These are phyloP conservation scores for Metschnikowia colocasiae DNA, from an alignment of 805 yeast species.

Conservation along the genomic window DNA sequence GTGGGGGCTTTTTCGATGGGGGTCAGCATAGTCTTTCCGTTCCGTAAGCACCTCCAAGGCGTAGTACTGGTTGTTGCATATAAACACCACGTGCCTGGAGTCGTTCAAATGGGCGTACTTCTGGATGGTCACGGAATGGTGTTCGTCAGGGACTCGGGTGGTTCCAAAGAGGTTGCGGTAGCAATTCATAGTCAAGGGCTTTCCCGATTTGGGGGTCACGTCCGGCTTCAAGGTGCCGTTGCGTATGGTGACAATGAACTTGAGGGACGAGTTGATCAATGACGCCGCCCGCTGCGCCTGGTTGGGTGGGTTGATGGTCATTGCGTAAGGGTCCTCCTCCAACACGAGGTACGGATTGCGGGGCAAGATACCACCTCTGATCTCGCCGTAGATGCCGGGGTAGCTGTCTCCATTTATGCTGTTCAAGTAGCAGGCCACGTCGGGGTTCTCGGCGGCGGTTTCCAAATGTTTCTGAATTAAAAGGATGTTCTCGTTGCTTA, in stretches of 20 bases:
- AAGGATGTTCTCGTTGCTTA: slow-evolving; percentile 38
- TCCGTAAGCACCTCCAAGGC: slow-evolving; percentile 44
- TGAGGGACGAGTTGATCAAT: slow-evolving; percentile 59
- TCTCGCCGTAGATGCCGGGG: slow-evolving; percentile 59
- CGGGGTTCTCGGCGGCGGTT: slow-evolving; percentile 37
- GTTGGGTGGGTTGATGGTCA: slow-evolving; percentile 52
- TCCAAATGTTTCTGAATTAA: slow-evolving; percentile 53
- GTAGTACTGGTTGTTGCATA: slow-evolving; percentile 51
- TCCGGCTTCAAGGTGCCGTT: slow-evolving; percentile 55
- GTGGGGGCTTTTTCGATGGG: slow-evolving; percentile 18
- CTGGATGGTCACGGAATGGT: slow-evolving; percentile 38
- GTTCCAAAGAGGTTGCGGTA: slow-evolving; percentile 67
- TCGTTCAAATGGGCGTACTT: slow-evolving; percentile 28
- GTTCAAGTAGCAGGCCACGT: slow-evolving; percentile 50
- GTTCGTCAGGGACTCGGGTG: slow-evolving; percentile 45
- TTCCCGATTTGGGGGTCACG: slow-evolving; percentile 45
- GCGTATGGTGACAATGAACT: slow-evolving; percentile 60
- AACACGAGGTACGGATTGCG: slow-evolving; percentile 72
- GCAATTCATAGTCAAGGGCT: slow-evolving; percentile 63
- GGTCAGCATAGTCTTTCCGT: slow-evolving; percentile 3
- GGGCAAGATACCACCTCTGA: slow-evolving; percentile 66
- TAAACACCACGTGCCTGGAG: slow-evolving; percentile 48
- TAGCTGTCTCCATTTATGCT: slow-evolving; percentile 46
- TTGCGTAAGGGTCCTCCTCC: slow-evolving; percentile 68
- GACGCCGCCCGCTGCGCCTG: slow-evolving; percentile 70